A percentile compares a stretch with the other conserved stretches of the same genome.
Conservation (phyloP, 192 early-diverging fungal genomes). For the Coemansia sp. region DNA sequence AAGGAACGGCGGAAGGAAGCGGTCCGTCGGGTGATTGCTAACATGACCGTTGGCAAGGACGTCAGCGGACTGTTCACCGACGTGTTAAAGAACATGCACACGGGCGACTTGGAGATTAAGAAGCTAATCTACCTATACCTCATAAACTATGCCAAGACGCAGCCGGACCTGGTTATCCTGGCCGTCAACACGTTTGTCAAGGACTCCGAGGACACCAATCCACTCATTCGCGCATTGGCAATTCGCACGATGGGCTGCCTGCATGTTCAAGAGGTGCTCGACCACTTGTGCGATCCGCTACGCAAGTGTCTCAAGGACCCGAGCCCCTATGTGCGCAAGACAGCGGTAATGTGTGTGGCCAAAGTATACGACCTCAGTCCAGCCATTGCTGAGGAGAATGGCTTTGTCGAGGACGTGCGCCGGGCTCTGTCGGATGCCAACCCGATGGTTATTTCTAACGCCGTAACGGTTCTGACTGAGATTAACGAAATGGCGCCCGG, state of each 20-base stretch:
- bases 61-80: slow-evolving; percentile 95
- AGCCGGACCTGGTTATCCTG: slow-evolving; percentile 95
- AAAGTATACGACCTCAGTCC: slow-evolving; percentile 95
- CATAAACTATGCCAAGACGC: slow-evolving; percentile 97
- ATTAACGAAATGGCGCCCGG: slow-evolving; percentile 78
- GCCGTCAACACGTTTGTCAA: slow-evolving; percentile 98
- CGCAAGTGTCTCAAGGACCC: slow-evolving; percentile 90
- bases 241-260: slow-evolving; percentile 99
- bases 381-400: slow-evolving; percentile 87
- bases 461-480: slow-evolving; percentile 89
- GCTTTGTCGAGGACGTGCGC: slow-evolving; percentile 83
- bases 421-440: slow-evolving; percentile 94
- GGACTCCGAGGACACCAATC: slow-evolving; percentile 94
- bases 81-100: slow-evolving; percentile 99
- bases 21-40: slow-evolving; percentile 98
- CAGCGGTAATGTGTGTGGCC: slow-evolving; percentile 93
- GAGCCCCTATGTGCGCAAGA: slow-evolving; percentile 98
- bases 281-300: slow-evolving; percentile 91
- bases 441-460: slow-evolving; percentile 97
- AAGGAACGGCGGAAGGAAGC: slow-evolving; percentile 95
- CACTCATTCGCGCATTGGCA: slow-evolving; percentile 92
- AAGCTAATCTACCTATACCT: slow-evolving; percentile 98
- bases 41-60: slow-evolving; percentile 99
- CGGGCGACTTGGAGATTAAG: slow-evolving; percentile 96
- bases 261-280: slow-evolving; percentile 93